Evolutionary conservation across 495 filamentous ascomycete species (phyloP), one percentile per base, ranked within the genome.

Genomic region (Lasiosphaeriaceae sp.): DNA sequence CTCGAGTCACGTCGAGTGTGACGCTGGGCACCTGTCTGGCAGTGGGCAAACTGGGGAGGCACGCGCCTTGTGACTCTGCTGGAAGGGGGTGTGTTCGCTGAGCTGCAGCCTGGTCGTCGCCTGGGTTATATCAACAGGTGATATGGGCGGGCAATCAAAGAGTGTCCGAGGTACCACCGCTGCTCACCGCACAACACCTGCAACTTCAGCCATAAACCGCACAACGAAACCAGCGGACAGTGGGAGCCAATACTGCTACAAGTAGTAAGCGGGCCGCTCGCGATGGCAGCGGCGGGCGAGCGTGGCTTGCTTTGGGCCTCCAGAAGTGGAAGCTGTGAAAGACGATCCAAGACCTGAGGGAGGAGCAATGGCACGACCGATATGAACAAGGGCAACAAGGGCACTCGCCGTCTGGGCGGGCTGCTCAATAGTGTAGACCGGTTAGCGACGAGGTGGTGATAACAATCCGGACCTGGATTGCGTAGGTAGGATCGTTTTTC

Each of bases 81-180:
- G 14, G n/a, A 39, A 24, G 20, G 12, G 8, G 50, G 24, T 16
- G 39, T 43, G 39, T n/a, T n/a, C n/a, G n/a, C n/a, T n/a, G n/a
- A n/a, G n/a, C 39, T 14, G 39, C 39, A 43, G 39, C 39, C 39
- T 43, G 39, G 39, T 17, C 14, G 14, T 17, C n/a, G 39, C 49
- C 47, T 49, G 53, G 57, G 46, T 3, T 56, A 66, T 64, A 69
- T 62, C 67, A 46, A 45, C 50, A 21, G 57, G 57, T 55, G 53
- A 58, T 69, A 67, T 71, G 61, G 59, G 54, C 59, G 29, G 51
- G 69, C 66, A 71, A 71, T 71, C 63, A 72, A 66, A 70, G 62
- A 72, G 61, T 44, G 61, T 41, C 69, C 69, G 69, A 72, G 35
- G 57, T 68, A 70, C 63, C 59, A 67, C 69, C 69, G 69, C 60